A percentile compares a stretch with the other conserved stretches of the same genome.
phyloP scores from a whole-genome alignment of 768 basidiomycete species.

The Auriscalpium vulgare region DNA sequence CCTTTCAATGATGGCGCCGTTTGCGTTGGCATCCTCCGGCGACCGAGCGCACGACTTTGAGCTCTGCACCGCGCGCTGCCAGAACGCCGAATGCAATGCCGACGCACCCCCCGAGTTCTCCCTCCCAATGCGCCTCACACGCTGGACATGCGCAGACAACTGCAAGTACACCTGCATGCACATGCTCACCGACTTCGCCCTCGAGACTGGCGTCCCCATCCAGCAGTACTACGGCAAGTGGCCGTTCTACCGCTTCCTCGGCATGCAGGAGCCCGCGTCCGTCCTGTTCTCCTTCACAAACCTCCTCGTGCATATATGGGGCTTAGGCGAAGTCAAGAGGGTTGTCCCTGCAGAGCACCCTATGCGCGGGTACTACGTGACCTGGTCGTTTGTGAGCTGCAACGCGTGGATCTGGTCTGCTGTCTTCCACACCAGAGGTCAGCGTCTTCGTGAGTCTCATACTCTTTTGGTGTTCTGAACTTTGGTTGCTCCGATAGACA shows the following conservation, averaged over 20 bases:
- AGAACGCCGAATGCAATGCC: conserved; percentile 27
- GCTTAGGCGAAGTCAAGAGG: conserved; percentile 39
- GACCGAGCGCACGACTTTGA: conserved; percentile 25
- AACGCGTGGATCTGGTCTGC: conserved; percentile 93
- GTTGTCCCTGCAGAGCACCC: conserved; percentile 51
- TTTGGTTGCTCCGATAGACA: conserved; percentile 40
- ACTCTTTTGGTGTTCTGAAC: conserved; percentile 1
- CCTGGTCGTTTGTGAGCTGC: conserved; percentile 62
- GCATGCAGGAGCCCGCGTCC: conserved; percentile 92
- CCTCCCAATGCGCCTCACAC: conserved; percentile 48
- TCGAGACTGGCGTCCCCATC: conserved; percentile 32
- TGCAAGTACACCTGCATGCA: conserved; percentile 92
- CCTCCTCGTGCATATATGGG: conserved; percentile 63
- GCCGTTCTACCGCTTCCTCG: conserved; percentile 86
- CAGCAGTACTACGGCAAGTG: conserved; percentile 94
- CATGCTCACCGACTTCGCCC: conserved; percentile 51
- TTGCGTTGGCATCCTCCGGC: conserved; percentile 28
- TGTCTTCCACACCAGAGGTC: conserved; percentile 90
- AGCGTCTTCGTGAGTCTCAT: conserved; percentile 15
- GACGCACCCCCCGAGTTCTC: conserved; percentile 16
- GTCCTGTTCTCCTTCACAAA: conserved; percentile 88
- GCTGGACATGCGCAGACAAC: conserved; percentile 85
- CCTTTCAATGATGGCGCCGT: not conserved
- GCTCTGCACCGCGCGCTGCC: conserved; percentile 23
- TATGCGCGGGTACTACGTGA: conserved; percentile 58